A percentile compares a stretch with the other conserved stretches of the same genome.
phyloP scores from a whole-genome alignment of 202 grass and related monocot genomes.

The Saccharum hybrid region DNA sequence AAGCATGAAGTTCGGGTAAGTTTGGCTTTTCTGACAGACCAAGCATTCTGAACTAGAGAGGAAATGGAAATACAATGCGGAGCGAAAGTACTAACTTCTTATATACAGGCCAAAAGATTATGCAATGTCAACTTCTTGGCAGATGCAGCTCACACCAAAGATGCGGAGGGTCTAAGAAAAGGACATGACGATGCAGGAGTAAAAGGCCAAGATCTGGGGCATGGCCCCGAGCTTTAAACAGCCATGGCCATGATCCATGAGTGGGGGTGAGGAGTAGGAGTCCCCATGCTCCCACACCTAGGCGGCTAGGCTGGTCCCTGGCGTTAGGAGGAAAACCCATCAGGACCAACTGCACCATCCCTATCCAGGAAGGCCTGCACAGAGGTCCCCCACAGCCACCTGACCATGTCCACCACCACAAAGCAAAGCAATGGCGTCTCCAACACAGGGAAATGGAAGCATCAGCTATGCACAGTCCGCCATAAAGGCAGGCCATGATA shows the following conservation, averaged over 20 bases:
- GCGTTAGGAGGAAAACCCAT: constrained; percentile 47
- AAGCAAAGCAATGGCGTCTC: constrained; percentile 19
- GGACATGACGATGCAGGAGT: constrained; percentile 27
- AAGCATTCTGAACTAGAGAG: background rate
- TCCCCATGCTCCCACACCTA: constrained; percentile 41
- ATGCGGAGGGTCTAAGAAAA: constrained; percentile 32
- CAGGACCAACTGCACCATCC: constrained; percentile 54
- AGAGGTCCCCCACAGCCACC: constrained; percentile 55
- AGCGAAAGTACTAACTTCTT: background rate
- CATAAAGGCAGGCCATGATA: constrained; percentile 29
- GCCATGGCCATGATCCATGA: constrained; percentile 17
- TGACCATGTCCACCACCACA: constrained; percentile 53
- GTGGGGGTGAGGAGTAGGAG: constrained; percentile 6
- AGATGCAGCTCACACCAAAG: constrained; percentile 28
- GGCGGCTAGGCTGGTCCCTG: constrained; percentile 22
- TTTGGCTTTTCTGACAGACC: background rate
- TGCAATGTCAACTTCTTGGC: constrained; percentile 16
- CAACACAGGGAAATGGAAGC: constrained; percentile 44
- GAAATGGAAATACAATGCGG: background rate
- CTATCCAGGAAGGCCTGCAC: constrained; percentile 49
- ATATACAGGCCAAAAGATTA: background rate
- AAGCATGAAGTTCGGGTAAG: too few species aligned
- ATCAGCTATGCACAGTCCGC: constrained; percentile 42
- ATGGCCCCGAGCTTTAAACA: constrained; percentile 50
- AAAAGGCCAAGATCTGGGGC: constrained; percentile 48